Percentiles rank a stretch among this genome's conserved stretches.
phyloP scores from a whole-genome alignment of 257 asterid genomes.

The Primulina huaijiensis region DNA sequence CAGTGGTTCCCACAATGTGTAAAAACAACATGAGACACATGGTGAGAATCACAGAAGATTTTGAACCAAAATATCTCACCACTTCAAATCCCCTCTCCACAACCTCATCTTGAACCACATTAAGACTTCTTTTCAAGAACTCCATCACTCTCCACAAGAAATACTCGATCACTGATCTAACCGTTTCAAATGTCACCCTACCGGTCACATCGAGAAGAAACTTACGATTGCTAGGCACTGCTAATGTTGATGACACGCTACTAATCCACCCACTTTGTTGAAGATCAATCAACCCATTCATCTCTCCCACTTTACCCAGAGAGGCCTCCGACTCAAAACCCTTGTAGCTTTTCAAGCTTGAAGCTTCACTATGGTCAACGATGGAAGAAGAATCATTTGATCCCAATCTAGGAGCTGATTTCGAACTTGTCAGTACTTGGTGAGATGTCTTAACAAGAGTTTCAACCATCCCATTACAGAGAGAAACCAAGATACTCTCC shows the following conservation, averaged over 20 bases:
- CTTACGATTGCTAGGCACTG: slow-evolving; percentile 79
- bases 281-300: slow-evolving; percentile 30
- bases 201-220: slow-evolving; percentile 89
- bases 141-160: slow-evolving; percentile 59
- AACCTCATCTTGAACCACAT: slow-evolving; percentile 61
- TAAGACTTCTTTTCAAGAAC: slow-evolving; percentile 54
- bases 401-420: slow-evolving; percentile 31
- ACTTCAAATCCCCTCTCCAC: slow-evolving; percentile 71
- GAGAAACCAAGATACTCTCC: slow-evolving; percentile 59
- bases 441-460: slow-evolving; percentile 91
- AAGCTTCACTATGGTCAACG: slow-evolving; percentile 37
- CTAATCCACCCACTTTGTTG: slow-evolving; percentile 66
- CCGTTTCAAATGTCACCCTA: slow-evolving; percentile 84
- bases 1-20: slow-evolving; percentile 59
- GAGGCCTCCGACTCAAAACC: slow-evolving; percentile 32
- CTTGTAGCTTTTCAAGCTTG: slow-evolving; percentile 24
- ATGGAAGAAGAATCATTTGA: slow-evolving; percentile 31
- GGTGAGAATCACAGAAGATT: slow-evolving; percentile 71
- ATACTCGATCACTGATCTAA: slow-evolving; percentile 66
- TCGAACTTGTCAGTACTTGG: slow-evolving; percentile 67
- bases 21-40: slow-evolving; percentile 65
- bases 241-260: slow-evolving; percentile 70
- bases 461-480: slow-evolving; percentile 89
- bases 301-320: slow-evolving; percentile 28
- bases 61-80: slow-evolving; percentile 70